A percentile compares a stretch with the other conserved stretches of the same genome.
Evolutionary conservation across 805 yeast species (phyloP).

Genomic region (Cephaloascus fragrans): DNA sequence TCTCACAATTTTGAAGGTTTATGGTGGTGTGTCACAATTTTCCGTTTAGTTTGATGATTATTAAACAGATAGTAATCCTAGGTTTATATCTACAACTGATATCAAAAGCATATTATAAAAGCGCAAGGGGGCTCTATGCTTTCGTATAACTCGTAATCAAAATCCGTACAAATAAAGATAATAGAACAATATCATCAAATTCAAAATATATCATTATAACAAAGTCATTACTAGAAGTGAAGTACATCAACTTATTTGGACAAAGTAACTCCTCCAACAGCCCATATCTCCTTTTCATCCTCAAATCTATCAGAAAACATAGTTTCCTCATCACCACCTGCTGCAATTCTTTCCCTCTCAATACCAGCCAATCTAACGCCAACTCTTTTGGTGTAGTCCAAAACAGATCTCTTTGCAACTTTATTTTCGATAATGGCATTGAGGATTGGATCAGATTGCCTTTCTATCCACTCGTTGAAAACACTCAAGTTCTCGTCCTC

Average conservation of each 20-base stretch:
- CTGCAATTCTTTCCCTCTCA: slow-evolving; percentile 79
- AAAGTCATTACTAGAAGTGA: too few species aligned
- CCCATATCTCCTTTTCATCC: slow-evolving; percentile 84
- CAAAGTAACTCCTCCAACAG: slow-evolving; percentile 53
- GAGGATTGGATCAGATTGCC: slow-evolving; percentile 21
- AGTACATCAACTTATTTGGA: background rate
- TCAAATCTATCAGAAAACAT: slow-evolving; percentile 79
- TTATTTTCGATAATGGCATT: slow-evolving; percentile 33
- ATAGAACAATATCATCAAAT: too few species aligned
- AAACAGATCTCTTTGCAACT: slow-evolving; percentile 62
- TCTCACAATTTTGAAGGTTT: too few species aligned
- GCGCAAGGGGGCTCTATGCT: too few species aligned
- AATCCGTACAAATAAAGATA: too few species aligned
- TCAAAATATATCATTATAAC: too few species aligned
- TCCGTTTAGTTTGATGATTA: too few species aligned
- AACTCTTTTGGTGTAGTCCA: slow-evolving; percentile 86
- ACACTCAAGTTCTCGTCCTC: slow-evolving; percentile 46
- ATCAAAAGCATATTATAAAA: too few species aligned
- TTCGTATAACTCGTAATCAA: too few species aligned
- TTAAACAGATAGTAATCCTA: too few species aligned
- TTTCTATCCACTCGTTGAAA: slow-evolving; percentile 55
- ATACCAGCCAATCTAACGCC: slow-evolving; percentile 78
- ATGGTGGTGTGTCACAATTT: too few species aligned
- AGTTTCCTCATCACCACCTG: slow-evolving; percentile 85
- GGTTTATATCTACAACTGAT: too few species aligned